Evolutionary conservation across 768 basidiomycete genomes (phyloP), one percentile per base, ranked within the genome.

Genomic region (Sutorius australiensis): DNA sequence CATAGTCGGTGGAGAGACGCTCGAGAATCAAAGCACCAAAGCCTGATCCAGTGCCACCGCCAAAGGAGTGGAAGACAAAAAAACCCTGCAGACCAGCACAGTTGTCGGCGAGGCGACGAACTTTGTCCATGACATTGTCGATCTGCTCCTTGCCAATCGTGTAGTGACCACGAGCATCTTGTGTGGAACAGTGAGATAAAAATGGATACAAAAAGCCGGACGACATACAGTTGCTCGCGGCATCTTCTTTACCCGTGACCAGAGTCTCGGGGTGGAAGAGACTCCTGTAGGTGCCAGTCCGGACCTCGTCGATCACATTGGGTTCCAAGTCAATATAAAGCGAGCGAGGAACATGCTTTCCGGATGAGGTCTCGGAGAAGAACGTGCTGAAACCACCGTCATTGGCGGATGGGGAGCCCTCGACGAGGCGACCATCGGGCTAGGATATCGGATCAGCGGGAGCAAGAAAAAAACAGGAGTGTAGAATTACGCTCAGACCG

Each of bases 1-100:
- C 95, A 63, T 97, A 99, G 72, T 99, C 95, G 53, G 88, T 89
- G 16, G 95, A 95, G 48, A 99, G 84, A 60, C 90, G 86, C 75
- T 98, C 95, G 54, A 99, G 84, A 48, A 98, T 82, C 61, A 98
- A 83, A 47, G 95, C 94, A 65, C 95, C 95, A 69, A 99, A 95
- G 60, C 95, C 95, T 53, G 95, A 99, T 57, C 95, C 95, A 58
- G 95, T 98, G 73, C 95, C 95, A 67, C 95, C 95, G 72, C 95
- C 95, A 72, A 99, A 98, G 45, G 95, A 99, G 79, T 98, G 95
- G 86, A 98, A 98, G 63, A 97, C 93, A 70, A 98, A 98, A 81
- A 98, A 99, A 56, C 95, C 95, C 73, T 98, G 95, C 27, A 98
- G 86, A 64, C 95, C 95, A 50, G 82, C 80, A 77, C 95, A 98